phyloP scores from a whole-genome alignment of 1,139 yeast species.

The Yamadazyma diospyri region DNA sequence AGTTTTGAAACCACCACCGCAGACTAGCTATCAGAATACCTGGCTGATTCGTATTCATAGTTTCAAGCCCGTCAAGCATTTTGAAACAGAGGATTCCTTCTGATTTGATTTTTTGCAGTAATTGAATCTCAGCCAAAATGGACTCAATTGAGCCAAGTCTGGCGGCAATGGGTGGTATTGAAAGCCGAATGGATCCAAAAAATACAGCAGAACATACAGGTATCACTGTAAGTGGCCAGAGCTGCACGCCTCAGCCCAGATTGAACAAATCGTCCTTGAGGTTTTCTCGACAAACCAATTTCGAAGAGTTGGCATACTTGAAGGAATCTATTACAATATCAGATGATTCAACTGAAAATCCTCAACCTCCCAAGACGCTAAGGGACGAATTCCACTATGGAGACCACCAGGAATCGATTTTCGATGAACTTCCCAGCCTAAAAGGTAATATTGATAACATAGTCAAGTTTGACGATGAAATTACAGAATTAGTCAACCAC shows the following conservation, averaged over 20 bases:
- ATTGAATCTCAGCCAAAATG: slow-evolving; percentile 5
- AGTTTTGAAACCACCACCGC: too few relatives aligned
- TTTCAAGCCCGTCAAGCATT: too few relatives aligned
- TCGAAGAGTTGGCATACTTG: background rate
- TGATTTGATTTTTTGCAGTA: slow-evolving; percentile 2
- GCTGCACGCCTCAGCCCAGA: too few relatives aligned
- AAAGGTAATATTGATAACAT: slow-evolving; percentile 18
- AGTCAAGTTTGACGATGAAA: slow-evolving; percentile 35
- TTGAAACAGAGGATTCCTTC: background rate
- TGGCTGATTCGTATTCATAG: too few relatives aligned
- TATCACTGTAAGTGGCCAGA: too few relatives aligned
- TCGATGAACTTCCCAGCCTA: slow-evolving; percentile 40
- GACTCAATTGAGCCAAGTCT: slow-evolving; percentile 1
- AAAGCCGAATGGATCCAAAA: background rate
- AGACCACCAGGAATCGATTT: slow-evolving; percentile 39
- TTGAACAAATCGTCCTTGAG: background rate
- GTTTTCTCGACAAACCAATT: background rate
- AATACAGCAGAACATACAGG: too few relatives aligned
- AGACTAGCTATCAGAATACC: too few relatives aligned
- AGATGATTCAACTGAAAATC: background rate
- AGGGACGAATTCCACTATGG: slow-evolving; percentile 20
- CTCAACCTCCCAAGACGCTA: background rate
- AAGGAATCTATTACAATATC: background rate
- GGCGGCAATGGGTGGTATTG: slow-evolving; percentile 3
- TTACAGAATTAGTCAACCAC: slow-evolving; percentile 35